A percentile compares a stretch with the other conserved stretches of the same genome.
phyloP scores from a whole-genome alignment of 345 rosid genomes.

The Heritiera littoralis region DNA sequence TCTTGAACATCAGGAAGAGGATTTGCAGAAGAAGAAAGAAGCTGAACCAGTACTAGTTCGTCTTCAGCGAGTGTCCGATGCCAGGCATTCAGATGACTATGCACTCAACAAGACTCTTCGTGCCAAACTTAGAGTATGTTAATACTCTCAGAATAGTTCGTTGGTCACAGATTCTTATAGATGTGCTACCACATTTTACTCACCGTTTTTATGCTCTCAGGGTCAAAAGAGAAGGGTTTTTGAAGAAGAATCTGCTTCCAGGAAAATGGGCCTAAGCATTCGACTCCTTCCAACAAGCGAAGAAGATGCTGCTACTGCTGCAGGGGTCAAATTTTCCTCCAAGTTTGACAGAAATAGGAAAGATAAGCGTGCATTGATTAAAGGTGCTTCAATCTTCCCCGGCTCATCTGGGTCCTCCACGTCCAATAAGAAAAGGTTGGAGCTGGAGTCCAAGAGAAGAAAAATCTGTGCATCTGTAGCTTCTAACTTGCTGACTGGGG shows the following conservation, averaged over 20 bases:
- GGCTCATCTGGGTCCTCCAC: conserved; percentile 44
- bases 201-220: conserved; percentile 28
- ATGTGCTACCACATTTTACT: conserved; percentile 16
- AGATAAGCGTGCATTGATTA: conserved; percentile 75
- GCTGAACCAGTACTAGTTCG: conserved; percentile 87
- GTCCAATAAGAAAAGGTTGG: conserved; percentile 53
- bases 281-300: conserved; percentile 65
- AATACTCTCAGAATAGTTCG: not conserved
- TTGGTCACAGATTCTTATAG: not conserved
- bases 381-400: conserved; percentile 69
- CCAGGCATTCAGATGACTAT: conserved; percentile 84
- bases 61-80: conserved; percentile 81
- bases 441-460: conserved; percentile 80
- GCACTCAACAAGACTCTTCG: conserved; percentile 80
- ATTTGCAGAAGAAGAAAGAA: conserved; percentile 92
- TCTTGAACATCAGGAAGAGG: conserved; percentile 91
- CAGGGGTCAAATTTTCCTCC: conserved; percentile 60
- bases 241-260: conserved; percentile 77
- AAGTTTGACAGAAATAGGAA: conserved; percentile 76
- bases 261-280: conserved; percentile 73
- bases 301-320: conserved; percentile 65
- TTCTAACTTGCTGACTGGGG: conserved; percentile 58
- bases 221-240: conserved; percentile 79
- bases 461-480: conserved; percentile 68
- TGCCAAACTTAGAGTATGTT: conserved; percentile 65